Conservation (phyloP, 768 basidiomycete genomes). For the Hirschioporus abietinus region DNA sequence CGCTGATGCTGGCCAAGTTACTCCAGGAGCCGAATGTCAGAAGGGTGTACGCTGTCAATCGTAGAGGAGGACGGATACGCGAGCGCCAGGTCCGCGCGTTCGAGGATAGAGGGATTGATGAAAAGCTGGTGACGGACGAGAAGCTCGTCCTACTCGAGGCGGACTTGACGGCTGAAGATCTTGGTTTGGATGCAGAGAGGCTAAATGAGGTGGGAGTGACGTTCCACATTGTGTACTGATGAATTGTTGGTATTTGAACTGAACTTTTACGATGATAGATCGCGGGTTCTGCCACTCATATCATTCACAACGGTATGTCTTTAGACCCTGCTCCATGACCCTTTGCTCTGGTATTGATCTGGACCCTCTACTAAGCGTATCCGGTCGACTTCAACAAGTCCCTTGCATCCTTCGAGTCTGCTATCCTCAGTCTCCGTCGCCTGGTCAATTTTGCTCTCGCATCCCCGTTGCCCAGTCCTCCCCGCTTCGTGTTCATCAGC, state of each 20-base stretch:
- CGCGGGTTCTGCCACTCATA: conserved; percentile 25
- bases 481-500: conserved; percentile 28
- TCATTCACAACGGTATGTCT: conserved; percentile 30
- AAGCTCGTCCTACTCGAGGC: conserved; percentile 21
- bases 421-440: conserved; percentile 33
- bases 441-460: conserved; percentile 31
- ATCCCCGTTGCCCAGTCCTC: conserved; percentile 18
- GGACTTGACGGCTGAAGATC: conserved; percentile 11
- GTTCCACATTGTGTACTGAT: not conserved
- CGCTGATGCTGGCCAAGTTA: conserved; percentile 28
- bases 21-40: conserved; percentile 19
- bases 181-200: conserved; percentile 10
- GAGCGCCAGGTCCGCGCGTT: conserved; percentile 16
- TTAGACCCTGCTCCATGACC: not conserved
- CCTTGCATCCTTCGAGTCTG: conserved; percentile 39
- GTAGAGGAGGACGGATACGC: conserved; percentile 8
- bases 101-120: conserved; percentile 16
- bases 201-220: conserved; percentile 22
- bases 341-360: not conserved
- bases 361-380: conserved; percentile 24
- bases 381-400: conserved; percentile 37
- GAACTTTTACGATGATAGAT: conserved; percentile 11
- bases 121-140: conserved; percentile 8
- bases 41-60: conserved; percentile 30
- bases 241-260: not conserved